Base-by-base conservation (phyloP, 1,139 yeast species). In the Suhomyces anneliseae region DNA sequence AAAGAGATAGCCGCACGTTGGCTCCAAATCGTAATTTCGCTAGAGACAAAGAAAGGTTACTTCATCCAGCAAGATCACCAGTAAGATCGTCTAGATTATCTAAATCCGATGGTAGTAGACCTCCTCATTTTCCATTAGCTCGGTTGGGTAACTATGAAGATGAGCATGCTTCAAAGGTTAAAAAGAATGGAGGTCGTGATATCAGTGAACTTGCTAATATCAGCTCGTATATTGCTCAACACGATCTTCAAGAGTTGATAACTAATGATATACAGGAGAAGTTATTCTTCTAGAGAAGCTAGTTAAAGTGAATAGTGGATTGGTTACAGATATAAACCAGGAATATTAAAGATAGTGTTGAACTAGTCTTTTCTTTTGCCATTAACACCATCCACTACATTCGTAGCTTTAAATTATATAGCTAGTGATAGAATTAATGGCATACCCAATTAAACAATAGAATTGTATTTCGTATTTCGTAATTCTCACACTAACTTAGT, bases 241-340 rank as follows among this genome's bases (percentile, higher is more conserved):
- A 38, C 3, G 58, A 47, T n/a, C 35, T 60, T 26, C 55, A 64
- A 41, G 59, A 58, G 37, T 46, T 67, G 49, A 47, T 65, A 51
- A 57, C 59, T 12, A 44, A 59, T 38, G 64, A 66, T 41, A 37
- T 63, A 31, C 70, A 66, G 37, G 31, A 31, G 33, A 36, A 47
- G 37, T 42, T 50, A 31, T 50, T 50, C 38, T 32, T 35, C 8
- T 43, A 43, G 39, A 34, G 3, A 11, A 9, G 7, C 32, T 19
- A 19, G 24, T 19, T 19, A 2, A 19, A 14, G 15, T 14, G 15
- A 14, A 19, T 2, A 19, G 24, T 19, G 24, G 24, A 19, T 4
- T 19, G 24, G 24, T 6, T 6, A 19, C 24, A 19, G 24, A 19
- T 19, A 19, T 6, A 19, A 19, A 19, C 4, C 4, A 19, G 6